phyloP scores from a whole-genome alignment of 352 stramenopile species.

The Pythium coloratum region DNA sequence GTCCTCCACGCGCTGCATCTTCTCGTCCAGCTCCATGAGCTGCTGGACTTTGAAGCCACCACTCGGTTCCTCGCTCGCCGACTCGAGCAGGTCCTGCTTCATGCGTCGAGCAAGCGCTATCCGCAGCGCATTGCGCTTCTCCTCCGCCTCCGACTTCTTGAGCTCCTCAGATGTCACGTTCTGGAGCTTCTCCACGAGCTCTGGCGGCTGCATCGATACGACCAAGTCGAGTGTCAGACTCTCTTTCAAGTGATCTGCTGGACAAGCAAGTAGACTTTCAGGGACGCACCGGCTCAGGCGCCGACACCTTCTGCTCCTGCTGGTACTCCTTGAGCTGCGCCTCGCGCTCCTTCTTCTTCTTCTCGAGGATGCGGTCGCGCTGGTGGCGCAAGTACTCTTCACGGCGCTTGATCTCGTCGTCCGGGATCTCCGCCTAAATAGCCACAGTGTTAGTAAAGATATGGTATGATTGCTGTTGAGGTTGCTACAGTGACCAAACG shows the following conservation, averaged over 20 bases:
- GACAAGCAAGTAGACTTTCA: not conserved
- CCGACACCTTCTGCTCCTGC: constrained; percentile 65
- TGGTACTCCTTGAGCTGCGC: constrained; percentile 72
- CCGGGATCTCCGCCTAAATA: constrained; percentile 56
- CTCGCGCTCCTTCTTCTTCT: constrained; percentile 80
- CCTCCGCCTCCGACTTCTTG: constrained; percentile 68
- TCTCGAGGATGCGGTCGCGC: constrained; percentile 75
- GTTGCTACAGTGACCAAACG: not conserved
- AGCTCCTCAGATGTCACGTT: constrained; percentile 51
- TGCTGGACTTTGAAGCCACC: constrained; percentile 58
- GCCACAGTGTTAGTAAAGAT: not conserved
- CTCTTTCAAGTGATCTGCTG: not conserved
- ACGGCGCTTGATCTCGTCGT: constrained; percentile 69
- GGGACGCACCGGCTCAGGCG: constrained; percentile 46
- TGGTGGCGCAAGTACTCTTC: constrained; percentile 76
- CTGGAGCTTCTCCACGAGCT: constrained; percentile 70
- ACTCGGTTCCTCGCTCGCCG: constrained; percentile 16
- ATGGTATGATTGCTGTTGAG: not conserved
- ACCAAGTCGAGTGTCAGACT: not conserved
- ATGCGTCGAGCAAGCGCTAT: constrained; percentile 73
- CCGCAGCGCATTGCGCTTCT: constrained; percentile 65
- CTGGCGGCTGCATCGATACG: constrained; percentile 31
- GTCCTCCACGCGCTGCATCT: constrained; percentile 76
- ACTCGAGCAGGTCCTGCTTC: constrained; percentile 78
- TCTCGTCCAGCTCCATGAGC: constrained; percentile 71